A percentile compares a stretch with the other conserved stretches of the same genome.
These are phyloP conservation scores for Pulveroboletus sp. DNA, from an alignment of 768 basidiomycete species.

Conservation along the genomic window DNA sequence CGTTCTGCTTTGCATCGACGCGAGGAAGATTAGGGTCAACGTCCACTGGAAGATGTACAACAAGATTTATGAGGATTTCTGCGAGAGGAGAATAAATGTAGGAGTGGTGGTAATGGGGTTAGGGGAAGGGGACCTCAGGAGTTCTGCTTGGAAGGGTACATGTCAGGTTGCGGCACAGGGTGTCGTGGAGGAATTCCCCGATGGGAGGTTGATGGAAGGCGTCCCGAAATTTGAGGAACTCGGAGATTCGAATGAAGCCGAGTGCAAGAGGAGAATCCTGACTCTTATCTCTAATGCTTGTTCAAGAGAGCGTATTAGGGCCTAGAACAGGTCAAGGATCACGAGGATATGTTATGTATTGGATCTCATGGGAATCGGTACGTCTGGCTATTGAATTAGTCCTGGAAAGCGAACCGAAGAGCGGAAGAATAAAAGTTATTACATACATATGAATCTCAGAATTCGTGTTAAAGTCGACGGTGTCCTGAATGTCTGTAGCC, in stretches of 20 bases:
- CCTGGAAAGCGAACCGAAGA: too few relatives aligned
- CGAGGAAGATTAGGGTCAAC: slow-evolving; percentile 14
- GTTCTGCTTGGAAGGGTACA: slow-evolving; percentile 15
- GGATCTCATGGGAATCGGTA: too few relatives aligned
- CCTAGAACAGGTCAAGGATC: neutral
- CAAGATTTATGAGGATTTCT: slow-evolving; percentile 17
- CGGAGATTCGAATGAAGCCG: slow-evolving; percentile 11
- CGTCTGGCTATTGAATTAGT: too few relatives aligned
- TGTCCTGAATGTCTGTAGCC: neutral
- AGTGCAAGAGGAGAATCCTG: slow-evolving; percentile 21
- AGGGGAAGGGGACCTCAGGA: slow-evolving; percentile 4
- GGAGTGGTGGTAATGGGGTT: slow-evolving; percentile 19
- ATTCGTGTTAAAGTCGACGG: neutral
- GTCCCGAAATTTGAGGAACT: slow-evolving; percentile 14
- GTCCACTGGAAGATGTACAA: slow-evolving; percentile 21
- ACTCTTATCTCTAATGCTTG: slow-evolving; percentile 16
- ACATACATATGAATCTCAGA: neutral
- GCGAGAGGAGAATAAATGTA: slow-evolving; percentile 5
- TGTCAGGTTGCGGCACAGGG: slow-evolving; percentile 8
- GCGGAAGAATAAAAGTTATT: slow-evolving; percentile 4
- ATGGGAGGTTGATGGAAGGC: slow-evolving; percentile 13
- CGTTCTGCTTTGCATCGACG: slow-evolving; percentile 22
- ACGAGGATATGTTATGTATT: too few relatives aligned
- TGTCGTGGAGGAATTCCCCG: slow-evolving; percentile 13
- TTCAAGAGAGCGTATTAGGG: neutral